A percentile compares a stretch with the other conserved stretches of the same genome.
These are phyloP conservation scores for Malus asiatica DNA, from an alignment of 306 rosid genomes.

Conservation along the genomic window DNA sequence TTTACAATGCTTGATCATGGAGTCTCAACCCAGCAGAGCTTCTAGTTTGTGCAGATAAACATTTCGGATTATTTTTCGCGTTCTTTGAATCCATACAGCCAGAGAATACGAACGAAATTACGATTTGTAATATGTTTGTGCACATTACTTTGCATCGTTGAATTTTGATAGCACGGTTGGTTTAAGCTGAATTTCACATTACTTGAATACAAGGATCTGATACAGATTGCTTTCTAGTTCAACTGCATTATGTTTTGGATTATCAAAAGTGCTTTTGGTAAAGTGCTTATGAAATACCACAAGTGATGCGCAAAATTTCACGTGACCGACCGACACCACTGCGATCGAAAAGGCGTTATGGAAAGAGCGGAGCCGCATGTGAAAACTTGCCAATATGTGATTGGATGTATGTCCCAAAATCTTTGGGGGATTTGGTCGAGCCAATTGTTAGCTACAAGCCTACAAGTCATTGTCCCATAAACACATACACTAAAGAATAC, in stretches of 20 bases:
- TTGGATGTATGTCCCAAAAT: background rate
- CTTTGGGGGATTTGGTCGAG: background rate
- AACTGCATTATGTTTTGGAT: background rate
- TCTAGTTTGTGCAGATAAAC: background rate
- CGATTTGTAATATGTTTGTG: background rate
- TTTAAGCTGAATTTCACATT: background rate
- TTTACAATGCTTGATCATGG: constrained; percentile 35
- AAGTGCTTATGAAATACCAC: too few species aligned
- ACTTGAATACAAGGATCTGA: constrained; percentile 4
- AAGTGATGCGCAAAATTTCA: too few species aligned
- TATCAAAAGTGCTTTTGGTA: too few species aligned
- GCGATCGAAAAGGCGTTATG: background rate
- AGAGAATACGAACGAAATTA: background rate
- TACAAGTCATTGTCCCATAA: too few species aligned
- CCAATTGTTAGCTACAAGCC: background rate
- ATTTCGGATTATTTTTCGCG: background rate
- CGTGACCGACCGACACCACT: background rate
- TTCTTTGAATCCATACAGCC: background rate
- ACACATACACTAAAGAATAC: too few species aligned
- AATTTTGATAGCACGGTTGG: constrained; percentile 5
- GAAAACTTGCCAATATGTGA: background rate
- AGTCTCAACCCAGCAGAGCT: constrained; percentile 5
- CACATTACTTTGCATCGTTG: background rate
- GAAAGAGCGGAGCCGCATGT: background rate
- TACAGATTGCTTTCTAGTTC: background rate